Conservation (phyloP, 768 basidiomycete genomes). For the Lentinula boryana region DNA sequence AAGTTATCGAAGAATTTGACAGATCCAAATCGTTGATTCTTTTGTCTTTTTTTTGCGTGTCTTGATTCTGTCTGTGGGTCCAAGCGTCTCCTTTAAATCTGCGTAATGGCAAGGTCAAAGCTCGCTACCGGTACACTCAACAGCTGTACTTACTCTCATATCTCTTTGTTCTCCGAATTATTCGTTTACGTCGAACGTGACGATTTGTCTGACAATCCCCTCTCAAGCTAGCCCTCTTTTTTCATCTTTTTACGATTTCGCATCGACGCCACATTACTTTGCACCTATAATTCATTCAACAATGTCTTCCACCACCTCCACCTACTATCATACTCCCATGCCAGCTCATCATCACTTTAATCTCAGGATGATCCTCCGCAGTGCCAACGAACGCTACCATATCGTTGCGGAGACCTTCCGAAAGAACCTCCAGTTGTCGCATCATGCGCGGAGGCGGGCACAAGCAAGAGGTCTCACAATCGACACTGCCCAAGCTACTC, state of each 20-base stretch:
- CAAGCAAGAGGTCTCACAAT: conserved; percentile 35
- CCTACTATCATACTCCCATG: conserved; percentile 12
- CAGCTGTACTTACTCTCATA: background rate
- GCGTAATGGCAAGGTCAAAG: background rate
- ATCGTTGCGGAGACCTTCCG: conserved; percentile 33
- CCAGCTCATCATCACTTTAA: conserved; percentile 23
- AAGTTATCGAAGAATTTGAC: background rate
- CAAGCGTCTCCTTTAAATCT: conserved; percentile 4
- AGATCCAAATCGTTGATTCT: background rate
- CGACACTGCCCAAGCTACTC: conserved; percentile 33
- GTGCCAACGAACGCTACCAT: conserved; percentile 36
- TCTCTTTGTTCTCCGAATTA: conserved; percentile 2
- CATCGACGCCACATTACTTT: background rate
- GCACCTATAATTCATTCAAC: background rate
- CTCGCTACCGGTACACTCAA: conserved; percentile 1
- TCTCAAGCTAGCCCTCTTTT: background rate
- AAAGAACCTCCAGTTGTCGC: conserved; percentile 24
- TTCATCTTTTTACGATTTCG: background rate
- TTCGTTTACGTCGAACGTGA: conserved; percentile 1
- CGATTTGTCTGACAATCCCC: conserved; percentile 4
- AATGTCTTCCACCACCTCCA: conserved; percentile 3
- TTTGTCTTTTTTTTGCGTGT: conserved; percentile 7
- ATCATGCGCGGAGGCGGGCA: conserved; percentile 47
- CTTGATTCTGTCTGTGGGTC: conserved; percentile 8
- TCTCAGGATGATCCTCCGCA: conserved; percentile 33